Base-by-base conservation (phyloP, 345 rosid species). In the Eucalyptus leucophloia region DNA sequence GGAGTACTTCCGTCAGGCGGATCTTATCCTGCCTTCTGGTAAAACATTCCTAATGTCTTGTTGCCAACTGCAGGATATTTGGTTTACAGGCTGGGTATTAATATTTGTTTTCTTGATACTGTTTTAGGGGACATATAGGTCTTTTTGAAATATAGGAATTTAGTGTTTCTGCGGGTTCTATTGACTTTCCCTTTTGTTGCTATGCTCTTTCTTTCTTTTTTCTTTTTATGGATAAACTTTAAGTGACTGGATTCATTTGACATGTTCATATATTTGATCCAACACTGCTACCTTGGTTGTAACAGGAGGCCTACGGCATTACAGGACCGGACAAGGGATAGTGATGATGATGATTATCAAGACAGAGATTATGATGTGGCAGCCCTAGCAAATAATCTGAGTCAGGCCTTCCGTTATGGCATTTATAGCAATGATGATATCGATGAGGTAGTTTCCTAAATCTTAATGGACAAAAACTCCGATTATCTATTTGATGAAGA, bases 281-380 rank as follows among this genome's bases (percentile, higher is more conserved):
- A 60, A 87, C 69, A 28, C 60, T 10, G 85, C 30, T 51, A 4
- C 47, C 80, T 91, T 82, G 26, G 72, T 87, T 91, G 80, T 91
- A 88, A 91, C 95, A 97, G 99, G 97, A 95, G 98, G 90, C 99
- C 99, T 72, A 95, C 98, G 51, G 95, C 98, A 80, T 92, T 95
- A 89, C 98, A 95, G 87, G 99, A 97, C 90, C 96, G 95, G 77
- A 92, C 90, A 69, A 95, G 98, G 93, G 99, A 97, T 92, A 96
- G 99, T 80, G 98, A 96, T 92, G 99, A 96, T 89, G 99, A 96
- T 92, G 99, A 96, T 93, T 96, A 96, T 90, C 99, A 95, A 87
- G 98, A 97, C 90, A 95, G 99, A 93, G 99, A 97, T 91, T 97
- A 95, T 91, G 99, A 97, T 93, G 99, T 96, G 92, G 97, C 99